Conservation (phyloP, 805 yeast species). For the Lipomyces spencermartinsiae region DNA sequence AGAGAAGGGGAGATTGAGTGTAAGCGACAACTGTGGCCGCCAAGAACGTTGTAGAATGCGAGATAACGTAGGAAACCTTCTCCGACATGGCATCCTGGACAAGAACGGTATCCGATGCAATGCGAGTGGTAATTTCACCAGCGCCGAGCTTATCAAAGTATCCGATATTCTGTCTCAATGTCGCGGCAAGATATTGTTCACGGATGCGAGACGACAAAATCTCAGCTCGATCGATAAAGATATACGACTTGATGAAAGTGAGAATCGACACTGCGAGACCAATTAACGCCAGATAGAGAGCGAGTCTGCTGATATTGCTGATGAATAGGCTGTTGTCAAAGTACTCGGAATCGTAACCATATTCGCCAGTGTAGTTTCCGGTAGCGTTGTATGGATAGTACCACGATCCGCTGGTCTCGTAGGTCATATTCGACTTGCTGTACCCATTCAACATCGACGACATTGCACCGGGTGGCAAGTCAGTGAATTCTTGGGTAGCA, state of each 20-base stretch:
- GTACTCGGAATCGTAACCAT: conserved; percentile 11
- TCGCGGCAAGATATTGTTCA: conserved; percentile 47
- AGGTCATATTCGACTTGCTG: conserved; percentile 18
- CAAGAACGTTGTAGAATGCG: conserved; percentile 50
- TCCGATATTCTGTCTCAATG: conserved; percentile 51
- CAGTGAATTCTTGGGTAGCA: conserved; percentile 48
- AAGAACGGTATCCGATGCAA: conserved; percentile 50
- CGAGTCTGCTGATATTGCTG: conserved; percentile 25
- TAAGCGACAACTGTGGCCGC: conserved; percentile 50
- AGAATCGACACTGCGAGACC: conserved; percentile 46
- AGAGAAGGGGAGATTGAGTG: conserved; percentile 47
- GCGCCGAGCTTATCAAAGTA: conserved; percentile 52
- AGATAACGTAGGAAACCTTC: conserved; percentile 50
- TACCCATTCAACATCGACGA: conserved; percentile 10
- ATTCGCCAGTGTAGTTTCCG: conserved; percentile 17
- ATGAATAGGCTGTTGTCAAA: conserved; percentile 16
- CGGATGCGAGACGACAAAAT: conserved; percentile 50
- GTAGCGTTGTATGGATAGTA: conserved; percentile 13
- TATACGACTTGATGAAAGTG: conserved; percentile 46
- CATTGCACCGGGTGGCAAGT: conserved; percentile 21
- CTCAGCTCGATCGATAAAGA: conserved; percentile 52
- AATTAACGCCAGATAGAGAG: conserved; percentile 50
- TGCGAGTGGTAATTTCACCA: conserved; percentile 53
- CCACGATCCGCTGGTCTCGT: conserved; percentile 17
- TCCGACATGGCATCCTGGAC: conserved; percentile 54